These are phyloP conservation scores for Boletus tomentosulus DNA, from an alignment of 768 basidiomycete genomes.

Conservation along the genomic window DNA sequence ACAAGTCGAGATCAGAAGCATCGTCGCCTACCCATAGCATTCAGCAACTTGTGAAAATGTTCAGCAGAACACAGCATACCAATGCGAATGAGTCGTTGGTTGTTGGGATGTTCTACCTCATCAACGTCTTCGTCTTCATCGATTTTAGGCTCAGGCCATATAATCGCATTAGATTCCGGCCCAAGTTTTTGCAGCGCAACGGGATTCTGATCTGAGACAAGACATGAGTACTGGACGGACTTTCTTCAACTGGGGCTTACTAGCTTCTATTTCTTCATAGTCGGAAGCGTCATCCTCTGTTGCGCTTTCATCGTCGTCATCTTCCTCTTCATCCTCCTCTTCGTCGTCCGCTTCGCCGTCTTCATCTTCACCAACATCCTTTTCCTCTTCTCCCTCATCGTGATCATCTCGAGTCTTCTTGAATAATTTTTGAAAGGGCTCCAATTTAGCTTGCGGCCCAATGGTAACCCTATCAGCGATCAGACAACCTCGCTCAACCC, in stretches of 20 bases:
- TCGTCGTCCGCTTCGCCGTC: constrained; percentile 24
- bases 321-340: constrained; percentile 36
- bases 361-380: constrained; percentile 23
- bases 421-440: constrained; percentile 73
- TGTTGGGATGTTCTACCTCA: constrained; percentile 58
- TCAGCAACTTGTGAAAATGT: neutral
- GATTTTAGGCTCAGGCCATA: constrained; percentile 69
- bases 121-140: constrained; percentile 63
- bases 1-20: constrained; percentile 56
- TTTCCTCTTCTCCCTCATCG: constrained; percentile 27
- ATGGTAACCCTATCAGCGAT: constrained; percentile 79
- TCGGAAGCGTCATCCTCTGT: constrained; percentile 49
- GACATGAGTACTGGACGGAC: neutral
- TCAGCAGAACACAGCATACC: constrained; percentile 37
- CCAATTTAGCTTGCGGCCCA: constrained; percentile 65
- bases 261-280: constrained; percentile 60
- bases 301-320: constrained; percentile 28
- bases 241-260: constrained; percentile 37
- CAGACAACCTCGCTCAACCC: constrained; percentile 71
- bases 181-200: constrained; percentile 51
- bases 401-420: constrained; percentile 37
- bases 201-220: constrained; percentile 44
- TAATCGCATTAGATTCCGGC: constrained; percentile 66
- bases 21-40: constrained; percentile 44
- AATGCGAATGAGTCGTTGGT: constrained; percentile 71